Evolutionary conservation across 257 asterid species (phyloP), one percentile per base, ranked within the genome.

Genomic region (Perilla frutescens): DNA sequence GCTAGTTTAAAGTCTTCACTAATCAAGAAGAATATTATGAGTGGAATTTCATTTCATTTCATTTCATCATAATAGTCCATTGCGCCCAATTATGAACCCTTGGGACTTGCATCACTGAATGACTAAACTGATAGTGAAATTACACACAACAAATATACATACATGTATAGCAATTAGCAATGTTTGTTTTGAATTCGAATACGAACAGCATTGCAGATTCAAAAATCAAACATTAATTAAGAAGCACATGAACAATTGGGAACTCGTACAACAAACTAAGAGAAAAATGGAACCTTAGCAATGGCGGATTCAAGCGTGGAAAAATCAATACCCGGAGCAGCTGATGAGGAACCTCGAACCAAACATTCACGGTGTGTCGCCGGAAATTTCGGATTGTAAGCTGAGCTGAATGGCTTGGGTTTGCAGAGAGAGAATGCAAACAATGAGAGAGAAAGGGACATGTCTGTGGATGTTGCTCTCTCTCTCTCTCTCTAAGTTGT

Each of bases 291-390:
- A 11, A 92, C 98, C 95, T 87, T 79, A 26, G 86, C 79, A 77
- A 92, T 82, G 77, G 98, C 97, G 54, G 89, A 84, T 49, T 88
- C 81, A 29, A 92, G 93, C 6, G 84, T 34, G 48, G 85, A 73
- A 31, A 90, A 64, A 74, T 88, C 86, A 53, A 87, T 87, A n/a
- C 91, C 92, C 5, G 93, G 89, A 47, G 87, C 89, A 73, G 96
- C 87, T 8, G 98, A 84, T 12, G 97, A 88, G n/a, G 94, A 79
- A 55, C 91, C 88, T 58, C 80, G 80, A 43, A 82, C 48, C 62
- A 50, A 65, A 50, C 66, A 77, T 37, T 54, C 77, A 49, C 58
- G 60, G 31, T 81, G 78, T 49, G 69, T 76, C 8, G 70, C 26
- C 49, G 57, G 58, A 71, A 44, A 29, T 31, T 20, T 60, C 39